A percentile compares a stretch with the other conserved stretches of the same genome.
Evolutionary conservation across 805 yeast genomes (phyloP).

Genomic region (Kuraishia piskuri): DNA sequence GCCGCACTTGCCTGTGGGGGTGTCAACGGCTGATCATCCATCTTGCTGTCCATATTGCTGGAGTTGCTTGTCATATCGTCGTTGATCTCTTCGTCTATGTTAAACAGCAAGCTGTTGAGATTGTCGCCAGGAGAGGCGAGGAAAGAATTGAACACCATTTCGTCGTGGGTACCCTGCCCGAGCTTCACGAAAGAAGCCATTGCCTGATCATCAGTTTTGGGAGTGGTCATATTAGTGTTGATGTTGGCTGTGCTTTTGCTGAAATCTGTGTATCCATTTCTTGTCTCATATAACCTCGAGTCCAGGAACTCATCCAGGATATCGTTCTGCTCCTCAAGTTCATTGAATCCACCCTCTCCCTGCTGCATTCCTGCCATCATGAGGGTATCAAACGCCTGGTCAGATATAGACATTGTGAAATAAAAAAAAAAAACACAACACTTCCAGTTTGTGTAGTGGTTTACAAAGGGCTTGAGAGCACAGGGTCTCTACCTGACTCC

Average conservation of each 20-base stretch:
- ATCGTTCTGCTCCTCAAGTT: conserved; percentile 30
- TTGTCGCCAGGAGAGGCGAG: not conserved
- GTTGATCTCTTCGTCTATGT: not conserved
- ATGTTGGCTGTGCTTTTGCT: conserved; percentile 2
- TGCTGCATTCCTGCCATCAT: not conserved
- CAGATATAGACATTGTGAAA: not conserved
- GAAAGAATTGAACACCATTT: not conserved
- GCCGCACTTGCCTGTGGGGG: not conserved
- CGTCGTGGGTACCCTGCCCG: not conserved
- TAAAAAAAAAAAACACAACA: too few species aligned
- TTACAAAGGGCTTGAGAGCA: not conserved
- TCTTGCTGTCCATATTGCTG: not conserved
- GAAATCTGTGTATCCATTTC: not conserved
- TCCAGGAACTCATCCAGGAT: conserved; percentile 50
- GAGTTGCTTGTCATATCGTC: not conserved
- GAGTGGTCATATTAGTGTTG: not conserved
- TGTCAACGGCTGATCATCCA: conserved; percentile 1
- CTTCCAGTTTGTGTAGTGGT: too few species aligned
- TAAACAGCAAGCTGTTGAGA: not conserved
- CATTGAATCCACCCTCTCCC: not conserved
- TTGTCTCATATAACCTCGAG: conserved; percentile 36
- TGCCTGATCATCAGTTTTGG: not conserved
- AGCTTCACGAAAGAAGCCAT: not conserved
- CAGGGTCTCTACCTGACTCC: not conserved
- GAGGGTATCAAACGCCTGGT: not conserved